phyloP scores from a whole-genome alignment of 495 filamentous ascomycete species.

The Xylaria acuta region DNA sequence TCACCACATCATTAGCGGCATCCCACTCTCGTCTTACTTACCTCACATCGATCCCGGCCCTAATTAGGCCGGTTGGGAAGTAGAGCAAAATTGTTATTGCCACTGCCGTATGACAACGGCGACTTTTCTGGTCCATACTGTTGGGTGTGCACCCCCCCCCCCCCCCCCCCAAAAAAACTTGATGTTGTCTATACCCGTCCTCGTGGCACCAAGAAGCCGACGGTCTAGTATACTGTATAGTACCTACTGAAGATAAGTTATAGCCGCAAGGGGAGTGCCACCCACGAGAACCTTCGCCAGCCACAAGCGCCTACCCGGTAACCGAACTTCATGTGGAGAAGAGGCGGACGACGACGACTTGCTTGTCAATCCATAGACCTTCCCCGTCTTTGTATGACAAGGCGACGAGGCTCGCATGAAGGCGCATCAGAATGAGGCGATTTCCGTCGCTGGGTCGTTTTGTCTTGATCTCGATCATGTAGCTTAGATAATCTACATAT shows the following conservation, averaged over 20 bases:
- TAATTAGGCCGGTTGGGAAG: background rate
- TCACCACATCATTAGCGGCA: slow-evolving; percentile 16
- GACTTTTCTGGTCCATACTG: background rate
- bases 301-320: background rate
- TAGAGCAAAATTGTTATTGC: background rate
- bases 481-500: background rate
- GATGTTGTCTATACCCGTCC: slow-evolving; percentile 10
- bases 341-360: background rate
- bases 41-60: background rate
- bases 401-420: background rate
- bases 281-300: background rate
- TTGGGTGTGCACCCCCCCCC: too few relatives aligned
- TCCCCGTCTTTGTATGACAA: slow-evolving; percentile 7
- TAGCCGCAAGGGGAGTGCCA: background rate
- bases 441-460: background rate
- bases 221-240: too few relatives aligned
- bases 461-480: background rate
- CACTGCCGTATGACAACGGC: background rate
- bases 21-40: slow-evolving; percentile 6
- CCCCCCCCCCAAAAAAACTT: background rate
- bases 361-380: background rate
- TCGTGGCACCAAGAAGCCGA: background rate
- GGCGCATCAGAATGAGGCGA: background rate
- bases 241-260: background rate
- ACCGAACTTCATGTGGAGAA: background rate